Conservation (phyloP, 768 basidiomycete species). For the Lactarius sp. region DNA sequence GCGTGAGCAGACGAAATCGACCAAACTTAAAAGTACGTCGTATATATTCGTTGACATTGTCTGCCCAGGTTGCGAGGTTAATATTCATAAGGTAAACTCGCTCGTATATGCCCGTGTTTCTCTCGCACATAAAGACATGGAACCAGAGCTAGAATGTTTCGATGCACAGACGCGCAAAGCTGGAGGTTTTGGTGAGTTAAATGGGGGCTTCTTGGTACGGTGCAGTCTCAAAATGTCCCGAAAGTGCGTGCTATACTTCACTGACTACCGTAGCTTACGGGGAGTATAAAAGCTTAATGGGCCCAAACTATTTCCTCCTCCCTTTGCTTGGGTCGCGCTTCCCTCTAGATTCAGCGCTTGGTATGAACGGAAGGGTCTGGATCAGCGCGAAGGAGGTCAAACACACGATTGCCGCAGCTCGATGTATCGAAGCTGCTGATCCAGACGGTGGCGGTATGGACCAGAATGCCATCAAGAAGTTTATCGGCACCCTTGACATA, state of each 20-base stretch:
- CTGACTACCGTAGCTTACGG: slow-evolving; percentile 1
- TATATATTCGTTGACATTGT: neutral
- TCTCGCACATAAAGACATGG: slow-evolving; percentile 95
- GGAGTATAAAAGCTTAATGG: slow-evolving; percentile 53
- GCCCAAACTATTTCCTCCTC: slow-evolving; percentile 77
- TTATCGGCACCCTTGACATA: slow-evolving; percentile 46
- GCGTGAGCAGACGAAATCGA: slow-evolving; percentile 90
- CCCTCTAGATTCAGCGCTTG: slow-evolving; percentile 84
- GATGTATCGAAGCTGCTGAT: slow-evolving; percentile 81
- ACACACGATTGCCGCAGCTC: slow-evolving; percentile 67
- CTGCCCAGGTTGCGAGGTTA: neutral
- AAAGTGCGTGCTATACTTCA: slow-evolving; percentile 49
- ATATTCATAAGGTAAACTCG: slow-evolving; percentile 65
- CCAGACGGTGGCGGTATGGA: slow-evolving; percentile 65
- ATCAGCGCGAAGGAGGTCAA: slow-evolving; percentile 66
- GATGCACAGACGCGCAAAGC: slow-evolving; percentile 89
- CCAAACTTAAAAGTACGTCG: slow-evolving; percentile 80
- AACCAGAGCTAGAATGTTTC: slow-evolving; percentile 95
- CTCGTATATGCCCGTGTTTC: slow-evolving; percentile 91
- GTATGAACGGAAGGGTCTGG: slow-evolving; percentile 92
- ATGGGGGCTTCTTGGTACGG: slow-evolving; percentile 76
- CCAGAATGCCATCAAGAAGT: slow-evolving; percentile 45
- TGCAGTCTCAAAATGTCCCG: slow-evolving; percentile 85
- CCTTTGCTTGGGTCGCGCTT: slow-evolving; percentile 75
- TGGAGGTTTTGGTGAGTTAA: slow-evolving; percentile 91